Evolutionary conservation across 2,329 filamentous ascomycete genomes (phyloP).

Genomic region (Fusarium concolor): DNA sequence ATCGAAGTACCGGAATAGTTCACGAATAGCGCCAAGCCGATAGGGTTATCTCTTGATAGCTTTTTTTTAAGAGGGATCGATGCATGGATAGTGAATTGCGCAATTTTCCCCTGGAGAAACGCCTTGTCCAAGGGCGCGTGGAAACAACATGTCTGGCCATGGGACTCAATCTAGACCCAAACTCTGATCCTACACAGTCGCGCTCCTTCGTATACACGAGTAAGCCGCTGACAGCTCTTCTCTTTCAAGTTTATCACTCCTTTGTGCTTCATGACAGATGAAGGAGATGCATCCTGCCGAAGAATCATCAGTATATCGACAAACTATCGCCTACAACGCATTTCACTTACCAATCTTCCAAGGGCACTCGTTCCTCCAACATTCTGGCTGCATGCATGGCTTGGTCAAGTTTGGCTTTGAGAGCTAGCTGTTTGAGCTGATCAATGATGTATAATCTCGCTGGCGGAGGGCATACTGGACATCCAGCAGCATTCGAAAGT

Average conservation of each 20-base stretch:
- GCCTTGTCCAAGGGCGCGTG: neutral
- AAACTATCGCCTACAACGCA: neutral
- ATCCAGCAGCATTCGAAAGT: neutral
- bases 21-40: neutral
- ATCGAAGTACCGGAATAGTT: neutral
- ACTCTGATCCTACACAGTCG: neutral
- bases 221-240: no score
- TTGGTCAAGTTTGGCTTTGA: neutral
- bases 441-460: constrained; percentile 10
- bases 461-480: neutral
- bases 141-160: neutral
- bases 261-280: neutral
- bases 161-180: no score
- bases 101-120: constrained; percentile 1
- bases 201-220: neutral
- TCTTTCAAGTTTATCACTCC: no score
- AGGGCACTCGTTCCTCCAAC: constrained; percentile 5
- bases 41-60: neutral
- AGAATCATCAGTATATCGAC: neutral
- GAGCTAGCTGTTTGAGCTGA: neutral
- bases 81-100: neutral
- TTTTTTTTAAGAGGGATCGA: neutral
- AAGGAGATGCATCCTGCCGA: constrained; percentile 10
- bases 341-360: constrained; percentile 5
- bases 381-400: constrained; percentile 9